Conservation (phyloP, 2,329 filamentous ascomycete genomes). For the Fusarium penzigii region DNA sequence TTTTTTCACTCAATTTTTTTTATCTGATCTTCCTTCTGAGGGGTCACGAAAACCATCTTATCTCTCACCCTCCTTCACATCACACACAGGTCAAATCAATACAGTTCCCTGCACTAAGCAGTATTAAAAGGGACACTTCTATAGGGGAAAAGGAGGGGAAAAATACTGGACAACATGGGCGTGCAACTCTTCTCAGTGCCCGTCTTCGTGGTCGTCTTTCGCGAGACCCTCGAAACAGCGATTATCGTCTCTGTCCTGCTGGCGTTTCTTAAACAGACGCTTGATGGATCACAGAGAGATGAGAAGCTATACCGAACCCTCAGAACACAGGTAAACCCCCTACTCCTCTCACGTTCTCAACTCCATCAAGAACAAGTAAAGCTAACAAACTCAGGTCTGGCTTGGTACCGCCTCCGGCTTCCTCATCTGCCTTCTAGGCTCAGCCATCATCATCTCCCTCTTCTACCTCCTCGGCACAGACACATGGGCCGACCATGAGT, state of each 20-base stretch:
- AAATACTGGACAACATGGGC: conserved; percentile 47
- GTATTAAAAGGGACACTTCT: too few relatives aligned
- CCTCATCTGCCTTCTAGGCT: conserved; percentile 64
- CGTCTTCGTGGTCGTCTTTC: conserved; percentile 89
- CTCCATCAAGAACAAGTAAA: background rate
- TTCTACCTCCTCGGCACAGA: conserved; percentile 70
- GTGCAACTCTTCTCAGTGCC: conserved; percentile 74
- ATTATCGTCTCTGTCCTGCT: conserved; percentile 86
- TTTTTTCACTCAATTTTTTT: too few relatives aligned
- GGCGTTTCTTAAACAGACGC: conserved; percentile 80
- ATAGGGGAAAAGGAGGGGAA: background rate
- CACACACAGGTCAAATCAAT: too few relatives aligned
- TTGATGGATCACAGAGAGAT: conserved; percentile 65
- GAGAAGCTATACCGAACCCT: conserved; percentile 65
- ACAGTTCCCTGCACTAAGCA: too few relatives aligned
- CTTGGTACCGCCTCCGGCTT: conserved; percentile 40
- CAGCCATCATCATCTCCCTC: conserved; percentile 67
- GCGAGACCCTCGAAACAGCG: conserved; percentile 79
- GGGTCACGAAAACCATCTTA: too few relatives aligned
- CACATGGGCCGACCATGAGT: conserved; percentile 68
- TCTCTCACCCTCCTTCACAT: too few relatives aligned
- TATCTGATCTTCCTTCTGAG: too few relatives aligned
- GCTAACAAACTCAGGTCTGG: conserved; percentile 51
- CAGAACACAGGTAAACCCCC: conserved; percentile 57
- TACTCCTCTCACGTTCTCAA: background rate